Base-by-base conservation (phyloP, 176 grass and related monocot genomes). In the Pharus latifolius region DNA sequence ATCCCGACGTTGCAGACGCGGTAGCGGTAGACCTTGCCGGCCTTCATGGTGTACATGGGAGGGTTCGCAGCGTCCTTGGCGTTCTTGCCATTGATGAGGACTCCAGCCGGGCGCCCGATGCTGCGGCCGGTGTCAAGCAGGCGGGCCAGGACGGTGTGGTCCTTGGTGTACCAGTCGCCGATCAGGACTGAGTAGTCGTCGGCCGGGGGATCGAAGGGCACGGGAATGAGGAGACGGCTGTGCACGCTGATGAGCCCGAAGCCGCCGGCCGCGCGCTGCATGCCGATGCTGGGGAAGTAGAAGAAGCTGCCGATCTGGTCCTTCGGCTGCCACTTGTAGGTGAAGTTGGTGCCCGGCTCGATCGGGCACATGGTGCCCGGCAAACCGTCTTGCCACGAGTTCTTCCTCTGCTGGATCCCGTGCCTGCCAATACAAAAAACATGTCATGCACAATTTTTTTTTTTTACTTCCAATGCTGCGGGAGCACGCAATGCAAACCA, bases 231-330 rank as follows among this genome's bases (percentile, higher is more conserved):
- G 43, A 78, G 67, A 4, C 94, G 83, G 81, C 94, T 98, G 81
- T 98, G 85, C 27, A 98, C 77, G 49, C 23, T 85, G 65, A 98
- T 82, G 65, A 83, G 49, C 5, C 94, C 94, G 76, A 83, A 90
- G 1, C 41, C 94, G 2, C 94, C 94, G 4, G 81, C 87, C 38
- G 81, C 84, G 26, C 86, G 88, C 65, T 93, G 87, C 89, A 98
- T 90, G 67, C 80, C 89, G 29, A 88, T 57, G 50, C 81, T 90
- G 17, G 94, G 94, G 81, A 75, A 98, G 61, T 98, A 98, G 89
- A 85, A 90, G 89, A 88, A 98, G 72, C 37, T 98, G 55, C 94
- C 94, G 49, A 98, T 98, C 83, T 98, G 89, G 44, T 98, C 94
- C 81, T 98, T 93, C 24, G 81, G 68, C 79, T 98, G 94, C 82